phyloP scores from a whole-genome alignment of 345 rosid species.

The Gossypium mustelinum region DNA sequence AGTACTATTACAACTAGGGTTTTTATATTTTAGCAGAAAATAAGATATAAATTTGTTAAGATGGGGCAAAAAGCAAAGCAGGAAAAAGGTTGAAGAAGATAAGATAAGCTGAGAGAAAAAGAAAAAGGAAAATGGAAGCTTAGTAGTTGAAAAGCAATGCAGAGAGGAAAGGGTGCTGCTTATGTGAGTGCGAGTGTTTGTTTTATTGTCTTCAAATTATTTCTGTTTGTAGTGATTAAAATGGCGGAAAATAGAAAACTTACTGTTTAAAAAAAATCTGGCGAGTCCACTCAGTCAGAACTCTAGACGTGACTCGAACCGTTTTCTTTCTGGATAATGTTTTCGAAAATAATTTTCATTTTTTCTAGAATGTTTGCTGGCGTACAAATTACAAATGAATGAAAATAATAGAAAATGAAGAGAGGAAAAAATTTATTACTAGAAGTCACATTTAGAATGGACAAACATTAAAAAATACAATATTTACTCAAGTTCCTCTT shows the following conservation, averaged over 20 bases:
- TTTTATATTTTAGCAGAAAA: conserved; percentile 4
- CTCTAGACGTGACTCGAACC: neutral
- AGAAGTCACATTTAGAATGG: too few relatives aligned
- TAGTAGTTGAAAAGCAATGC: neutral
- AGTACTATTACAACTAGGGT: conserved; percentile 1
- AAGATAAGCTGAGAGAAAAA: neutral
- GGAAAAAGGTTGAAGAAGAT: conserved; percentile 3
- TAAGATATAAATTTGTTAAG: neutral
- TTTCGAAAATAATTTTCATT: neutral
- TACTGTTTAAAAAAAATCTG: neutral
- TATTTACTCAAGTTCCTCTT: too few relatives aligned
- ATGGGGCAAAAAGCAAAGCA: neutral
- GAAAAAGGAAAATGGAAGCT: neutral
- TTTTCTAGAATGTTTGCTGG: too few relatives aligned
- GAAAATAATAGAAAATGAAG: too few relatives aligned
- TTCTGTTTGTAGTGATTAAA: neutral
- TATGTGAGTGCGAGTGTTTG: neutral
- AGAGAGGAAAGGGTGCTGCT: neutral
- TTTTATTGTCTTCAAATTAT: neutral
- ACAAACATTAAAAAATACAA: too few relatives aligned
- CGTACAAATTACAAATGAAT: too few relatives aligned
- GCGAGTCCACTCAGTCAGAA: neutral
- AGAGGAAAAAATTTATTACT: too few relatives aligned
- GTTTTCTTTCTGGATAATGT: neutral
- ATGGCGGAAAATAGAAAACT: neutral